phyloP scores from a whole-genome alignment of 306 rosid genomes.

The Cicer arietinum region DNA sequence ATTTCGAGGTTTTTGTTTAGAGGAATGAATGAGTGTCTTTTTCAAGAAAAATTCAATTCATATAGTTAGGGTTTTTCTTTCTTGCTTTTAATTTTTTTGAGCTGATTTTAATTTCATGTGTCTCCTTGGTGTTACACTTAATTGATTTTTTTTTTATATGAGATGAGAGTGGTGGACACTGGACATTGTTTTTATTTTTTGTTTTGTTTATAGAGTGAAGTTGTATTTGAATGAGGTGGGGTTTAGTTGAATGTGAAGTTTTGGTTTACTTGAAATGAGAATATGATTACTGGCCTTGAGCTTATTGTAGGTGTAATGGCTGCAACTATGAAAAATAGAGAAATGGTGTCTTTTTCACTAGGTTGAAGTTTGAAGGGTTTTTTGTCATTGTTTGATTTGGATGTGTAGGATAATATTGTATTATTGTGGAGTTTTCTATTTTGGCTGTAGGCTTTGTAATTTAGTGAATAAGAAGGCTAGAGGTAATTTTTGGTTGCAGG shows the following conservation, averaged over 20 bases:
- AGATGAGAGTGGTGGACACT: no score
- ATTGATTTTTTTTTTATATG: background rate
- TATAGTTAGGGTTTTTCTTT: conserved; percentile 41
- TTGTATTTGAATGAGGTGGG: conserved; percentile 27
- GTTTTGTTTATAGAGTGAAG: background rate
- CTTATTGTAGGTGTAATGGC: conserved; percentile 13
- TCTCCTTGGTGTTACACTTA: background rate
- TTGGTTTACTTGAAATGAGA: conserved; percentile 8
- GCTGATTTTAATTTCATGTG: conserved; percentile 1
- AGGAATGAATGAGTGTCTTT: background rate
- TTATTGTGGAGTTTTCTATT: conserved; percentile 3
- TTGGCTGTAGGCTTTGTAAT: conserved; percentile 16
- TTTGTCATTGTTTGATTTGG: background rate
- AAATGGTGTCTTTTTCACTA: background rate
- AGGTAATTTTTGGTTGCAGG: background rate
- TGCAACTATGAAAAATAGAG: conserved; percentile 17
- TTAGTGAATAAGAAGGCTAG: conserved; percentile 21
- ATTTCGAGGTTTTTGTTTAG: conserved; percentile 12
- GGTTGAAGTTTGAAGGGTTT: conserved; percentile 5
- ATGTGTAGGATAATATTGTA: background rate
- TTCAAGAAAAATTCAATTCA: background rate
- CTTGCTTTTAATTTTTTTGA: background rate
- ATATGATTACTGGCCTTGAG: conserved; percentile 18
- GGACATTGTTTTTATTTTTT: background rate
- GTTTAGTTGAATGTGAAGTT: conserved; percentile 25